Evolutionary conservation across 129 eudicot genomes (phyloP).

Genomic region (Cynara cardunculus): DNA sequence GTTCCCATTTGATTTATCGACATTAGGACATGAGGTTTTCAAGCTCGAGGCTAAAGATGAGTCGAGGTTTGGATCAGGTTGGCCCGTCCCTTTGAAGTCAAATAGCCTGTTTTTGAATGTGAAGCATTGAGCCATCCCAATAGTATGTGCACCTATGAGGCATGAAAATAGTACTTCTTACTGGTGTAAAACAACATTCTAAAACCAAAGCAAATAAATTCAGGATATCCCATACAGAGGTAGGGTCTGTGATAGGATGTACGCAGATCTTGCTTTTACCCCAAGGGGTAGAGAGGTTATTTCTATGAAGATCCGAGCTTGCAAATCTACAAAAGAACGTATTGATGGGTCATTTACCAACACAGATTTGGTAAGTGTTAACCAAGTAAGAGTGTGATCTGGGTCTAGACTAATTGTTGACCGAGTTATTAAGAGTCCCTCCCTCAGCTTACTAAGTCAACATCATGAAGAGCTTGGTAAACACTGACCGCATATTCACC

Average conservation of each 20-base stretch:
- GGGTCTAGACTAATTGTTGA: not conserved
- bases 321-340: not conserved
- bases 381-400: not conserved
- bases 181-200: not conserved
- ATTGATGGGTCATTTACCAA: not conserved
- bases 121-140: constrained; percentile 82
- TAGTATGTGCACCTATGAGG: constrained; percentile 62
- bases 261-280: not conserved
- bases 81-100: constrained; percentile 62
- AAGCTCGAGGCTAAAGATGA: constrained; percentile 47
- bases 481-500: not conserved
- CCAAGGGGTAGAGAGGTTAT: not conserved
- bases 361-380: not conserved
- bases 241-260: not conserved
- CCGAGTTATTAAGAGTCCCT: not conserved
- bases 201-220: not conserved
- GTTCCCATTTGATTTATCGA: constrained; percentile 49
- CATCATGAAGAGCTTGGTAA: too few species aligned
- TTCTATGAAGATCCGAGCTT: not conserved
- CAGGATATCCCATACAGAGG: not conserved
- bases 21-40: constrained; percentile 55
- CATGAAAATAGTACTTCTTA: constrained; percentile 1
- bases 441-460: too few species aligned
- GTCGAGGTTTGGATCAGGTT: constrained; percentile 64
- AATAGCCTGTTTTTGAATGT: constrained; percentile 81